Percentiles rank a stretch among this genome's conserved stretches.
Evolutionary conservation across 768 basidiomycete species (phyloP).

Genomic region (Naganishia onofrii): DNA sequence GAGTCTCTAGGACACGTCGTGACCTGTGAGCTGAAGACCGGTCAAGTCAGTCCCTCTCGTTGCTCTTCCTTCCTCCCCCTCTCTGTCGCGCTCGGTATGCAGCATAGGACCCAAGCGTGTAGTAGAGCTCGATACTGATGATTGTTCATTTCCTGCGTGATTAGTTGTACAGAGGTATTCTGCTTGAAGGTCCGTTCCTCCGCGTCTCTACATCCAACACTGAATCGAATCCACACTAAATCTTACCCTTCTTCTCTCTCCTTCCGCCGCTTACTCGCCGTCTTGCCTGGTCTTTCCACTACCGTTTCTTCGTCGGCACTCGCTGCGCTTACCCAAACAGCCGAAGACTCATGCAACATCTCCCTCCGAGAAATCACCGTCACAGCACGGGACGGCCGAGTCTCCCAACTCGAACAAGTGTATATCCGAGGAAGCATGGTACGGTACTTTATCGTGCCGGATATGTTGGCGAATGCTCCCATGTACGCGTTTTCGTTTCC

Average conservation of each 20-base stretch:
- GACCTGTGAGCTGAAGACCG: slow-evolving; percentile 97
- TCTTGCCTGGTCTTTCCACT: too few species aligned
- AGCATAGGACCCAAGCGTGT: too few species aligned
- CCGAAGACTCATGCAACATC: slow-evolving; percentile 97
- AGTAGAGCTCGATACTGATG: too few species aligned
- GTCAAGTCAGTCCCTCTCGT: slow-evolving; percentile 59
- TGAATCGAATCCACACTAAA: too few species aligned
- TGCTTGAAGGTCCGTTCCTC: slow-evolving; percentile 74
- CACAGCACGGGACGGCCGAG: slow-evolving; percentile 94
- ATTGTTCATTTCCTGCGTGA: too few species aligned
- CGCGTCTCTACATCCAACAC: not conserved
- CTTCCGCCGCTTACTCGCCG: not conserved
- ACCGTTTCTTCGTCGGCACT: slow-evolving; percentile 4
- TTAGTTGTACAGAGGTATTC: slow-evolving; percentile 83
- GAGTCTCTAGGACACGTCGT: slow-evolving; percentile 94
- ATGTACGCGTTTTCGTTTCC: too few species aligned
- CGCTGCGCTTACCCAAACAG: slow-evolving; percentile 55
- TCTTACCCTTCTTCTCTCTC: slow-evolving; percentile 1
- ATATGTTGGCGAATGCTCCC: slow-evolving; percentile 98
- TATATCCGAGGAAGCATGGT: slow-evolving; percentile 99
- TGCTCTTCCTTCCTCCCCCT: too few species aligned
- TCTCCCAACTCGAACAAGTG: slow-evolving; percentile 97
- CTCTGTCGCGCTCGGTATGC: too few species aligned
- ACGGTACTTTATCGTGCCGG: slow-evolving; percentile 96
- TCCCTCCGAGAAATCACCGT: slow-evolving; percentile 95